These are phyloP conservation scores for Ramaria sp. DNA, from an alignment of 768 basidiomycete species.

Conservation along the genomic window DNA sequence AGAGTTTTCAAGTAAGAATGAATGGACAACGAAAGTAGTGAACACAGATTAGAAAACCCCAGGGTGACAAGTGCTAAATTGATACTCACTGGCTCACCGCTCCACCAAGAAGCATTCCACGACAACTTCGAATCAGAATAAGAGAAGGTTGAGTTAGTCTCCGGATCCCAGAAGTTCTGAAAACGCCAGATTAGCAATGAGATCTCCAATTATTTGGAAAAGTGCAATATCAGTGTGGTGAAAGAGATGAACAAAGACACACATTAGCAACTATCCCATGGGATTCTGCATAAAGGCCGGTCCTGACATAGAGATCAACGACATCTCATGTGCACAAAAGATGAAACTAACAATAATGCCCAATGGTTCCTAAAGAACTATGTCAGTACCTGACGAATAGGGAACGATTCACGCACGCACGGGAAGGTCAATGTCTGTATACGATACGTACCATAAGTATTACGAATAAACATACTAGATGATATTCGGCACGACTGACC, in stretches of 20 bases:
- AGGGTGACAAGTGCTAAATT: not conserved
- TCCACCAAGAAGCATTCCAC: slow-evolving; percentile 74
- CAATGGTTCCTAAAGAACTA: slow-evolving; percentile 67
- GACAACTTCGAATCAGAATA: slow-evolving; percentile 54
- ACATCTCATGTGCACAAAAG: not conserved
- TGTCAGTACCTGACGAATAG: slow-evolving; percentile 6
- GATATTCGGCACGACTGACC: slow-evolving; percentile 29
- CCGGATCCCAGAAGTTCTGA: slow-evolving; percentile 84
- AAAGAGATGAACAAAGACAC: slow-evolving; percentile 15
- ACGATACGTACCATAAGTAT: not conserved
- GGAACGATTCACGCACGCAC: slow-evolving; percentile 40
- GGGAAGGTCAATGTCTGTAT: slow-evolving; percentile 79
- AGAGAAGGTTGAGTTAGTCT: slow-evolving; percentile 47
- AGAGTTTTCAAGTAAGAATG: not conserved
- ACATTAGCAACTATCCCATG: slow-evolving; percentile 91
- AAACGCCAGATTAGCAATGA: not conserved
- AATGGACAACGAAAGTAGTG: not conserved
- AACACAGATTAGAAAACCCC: not conserved
- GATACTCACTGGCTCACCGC: slow-evolving; percentile 69
- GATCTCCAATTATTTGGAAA: not conserved
- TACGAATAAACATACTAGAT: not conserved
- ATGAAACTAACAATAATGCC: slow-evolving; percentile 55
- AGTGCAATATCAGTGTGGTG: not conserved
- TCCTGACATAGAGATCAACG: slow-evolving; percentile 36
- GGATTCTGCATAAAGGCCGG: slow-evolving; percentile 80